Conservation (phyloP, 371 early-diverging fungal species). For the Rhizopus microsporus region DNA sequence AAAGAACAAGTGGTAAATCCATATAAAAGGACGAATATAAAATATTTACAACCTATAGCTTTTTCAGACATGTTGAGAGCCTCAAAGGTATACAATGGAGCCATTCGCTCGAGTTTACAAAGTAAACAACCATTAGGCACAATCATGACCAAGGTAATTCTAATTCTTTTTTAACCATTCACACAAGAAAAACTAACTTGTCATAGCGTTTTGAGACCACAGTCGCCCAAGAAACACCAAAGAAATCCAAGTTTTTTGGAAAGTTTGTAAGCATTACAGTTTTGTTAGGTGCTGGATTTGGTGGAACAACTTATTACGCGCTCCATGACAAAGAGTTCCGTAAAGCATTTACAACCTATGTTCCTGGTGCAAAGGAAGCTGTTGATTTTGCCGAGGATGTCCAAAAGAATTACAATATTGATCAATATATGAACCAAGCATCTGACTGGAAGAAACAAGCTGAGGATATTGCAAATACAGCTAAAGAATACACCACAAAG, state of each 20-base stretch:
- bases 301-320: constrained; percentile 24
- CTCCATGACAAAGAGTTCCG: constrained; percentile 15
- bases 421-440: constrained; percentile 15
- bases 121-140: not conserved
- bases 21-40: not conserved
- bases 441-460: constrained; percentile 15
- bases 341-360: constrained; percentile 16
- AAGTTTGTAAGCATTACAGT: constrained; percentile 11
- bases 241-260: constrained; percentile 3
- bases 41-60: not conserved
- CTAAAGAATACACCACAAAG: constrained; percentile 14
- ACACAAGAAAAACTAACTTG: not conserved
- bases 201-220: constrained; percentile 23
- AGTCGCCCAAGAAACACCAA: constrained; percentile 5
- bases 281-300: constrained; percentile 13
- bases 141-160: constrained; percentile 11
- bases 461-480: constrained; percentile 14
- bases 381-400: constrained; percentile 18
- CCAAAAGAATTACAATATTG: constrained; percentile 12
- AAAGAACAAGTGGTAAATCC: not conserved
- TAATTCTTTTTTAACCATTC: not conserved
- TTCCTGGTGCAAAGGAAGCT: constrained; percentile 21
- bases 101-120: constrained; percentile 18
- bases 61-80: constrained; percentile 29
- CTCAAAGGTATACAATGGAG: constrained; percentile 27